Evolutionary conservation across 2,329 filamentous ascomycete genomes (phyloP), one percentile per base, ranked within the genome.

Genomic region (Periconia macrospinosa): DNA sequence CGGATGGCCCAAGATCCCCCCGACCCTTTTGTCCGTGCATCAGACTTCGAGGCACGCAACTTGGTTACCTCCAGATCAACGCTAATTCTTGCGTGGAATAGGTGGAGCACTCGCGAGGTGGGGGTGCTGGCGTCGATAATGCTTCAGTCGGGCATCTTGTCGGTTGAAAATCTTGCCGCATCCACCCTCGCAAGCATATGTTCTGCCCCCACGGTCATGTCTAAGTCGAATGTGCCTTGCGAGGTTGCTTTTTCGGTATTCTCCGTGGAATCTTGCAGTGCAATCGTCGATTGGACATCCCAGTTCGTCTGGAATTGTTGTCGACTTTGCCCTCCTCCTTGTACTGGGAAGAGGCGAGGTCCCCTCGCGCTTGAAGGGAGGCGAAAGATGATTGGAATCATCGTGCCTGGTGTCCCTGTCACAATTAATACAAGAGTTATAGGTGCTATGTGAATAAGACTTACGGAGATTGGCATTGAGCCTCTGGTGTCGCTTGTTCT

Each of bases 101-200:
- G 35, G 20, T 30, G 37, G 41, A 1, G 23, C 8, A 9, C 23
- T 15, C 6, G 37, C 49, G 11, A 30, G 49, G 2, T 40, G 13
- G 7, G 45, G 40, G 41, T 60, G 60, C 13, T 49, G 19, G 7
- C 33, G 56, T 3, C 60, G 47, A 19, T 59, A 54, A 23, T 62
- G 60, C 35, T 61, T 62, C 30, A 61, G 18, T 11, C 56, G 47
- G 3, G 55, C 56, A 41, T 62, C 60, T 20, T 54, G 40, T 15
- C 60, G 35, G 19, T 54, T 54, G 43, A 55, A 62, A 1, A 17
- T 17, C 30, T 49, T 55, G 1, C 1, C 8, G 46, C 57, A 62
- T 3, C 19, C 37, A 13, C 42, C 58, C 44, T 54, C 50, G 33
- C 60, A 62, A 1, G 1, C 11, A 30, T 47, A 57, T 14, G 13